A percentile compares a stretch with the other conserved stretches of the same genome.
phyloP scores from a whole-genome alignment of 169 alveolate genomes.

The Plasmodium malariae region DNA sequence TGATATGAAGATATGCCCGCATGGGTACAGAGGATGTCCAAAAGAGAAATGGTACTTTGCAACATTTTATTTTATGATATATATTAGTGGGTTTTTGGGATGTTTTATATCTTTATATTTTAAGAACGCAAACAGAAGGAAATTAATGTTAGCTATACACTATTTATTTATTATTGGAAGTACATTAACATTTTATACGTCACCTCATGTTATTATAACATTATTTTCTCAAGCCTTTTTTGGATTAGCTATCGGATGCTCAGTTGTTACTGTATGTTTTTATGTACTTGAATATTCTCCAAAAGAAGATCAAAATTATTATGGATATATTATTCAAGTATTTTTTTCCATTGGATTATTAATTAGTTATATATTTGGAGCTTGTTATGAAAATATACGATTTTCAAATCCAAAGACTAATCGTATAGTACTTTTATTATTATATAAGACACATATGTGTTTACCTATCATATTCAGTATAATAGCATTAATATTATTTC shows the following conservation, averaged over 20 bases:
- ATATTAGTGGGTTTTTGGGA: conserved; percentile 60
- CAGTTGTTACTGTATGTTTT: conserved; percentile 53
- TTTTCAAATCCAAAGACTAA: background rate
- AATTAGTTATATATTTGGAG: conserved; percentile 64
- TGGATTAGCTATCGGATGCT: conserved; percentile 67
- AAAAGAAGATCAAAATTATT: conserved; percentile 39
- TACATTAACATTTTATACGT: conserved; percentile 27
- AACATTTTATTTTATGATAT: conserved; percentile 29
- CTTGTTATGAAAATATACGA: conserved; percentile 16
- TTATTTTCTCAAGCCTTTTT: conserved; percentile 68
- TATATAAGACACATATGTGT: conserved; percentile 28
- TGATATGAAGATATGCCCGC: conserved; percentile 42
- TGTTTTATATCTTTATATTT: conserved; percentile 43
- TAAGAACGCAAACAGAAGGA: conserved; percentile 42
- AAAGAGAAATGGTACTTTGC: conserved; percentile 59
- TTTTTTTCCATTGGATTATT: conserved; percentile 65
- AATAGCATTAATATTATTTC: conserved; percentile 17
- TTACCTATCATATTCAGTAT: conserved; percentile 33
- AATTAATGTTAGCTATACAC: conserved; percentile 13
- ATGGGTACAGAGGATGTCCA: conserved; percentile 18
- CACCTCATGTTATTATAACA: conserved; percentile 44
- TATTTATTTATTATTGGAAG: conserved; percentile 57
- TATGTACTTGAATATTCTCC: conserved; percentile 58
- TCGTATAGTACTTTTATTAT: background rate
- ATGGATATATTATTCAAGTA: conserved; percentile 48